phyloP scores from a whole-genome alignment of 73 alveolate genomes.

The Breviolum minutum region DNA sequence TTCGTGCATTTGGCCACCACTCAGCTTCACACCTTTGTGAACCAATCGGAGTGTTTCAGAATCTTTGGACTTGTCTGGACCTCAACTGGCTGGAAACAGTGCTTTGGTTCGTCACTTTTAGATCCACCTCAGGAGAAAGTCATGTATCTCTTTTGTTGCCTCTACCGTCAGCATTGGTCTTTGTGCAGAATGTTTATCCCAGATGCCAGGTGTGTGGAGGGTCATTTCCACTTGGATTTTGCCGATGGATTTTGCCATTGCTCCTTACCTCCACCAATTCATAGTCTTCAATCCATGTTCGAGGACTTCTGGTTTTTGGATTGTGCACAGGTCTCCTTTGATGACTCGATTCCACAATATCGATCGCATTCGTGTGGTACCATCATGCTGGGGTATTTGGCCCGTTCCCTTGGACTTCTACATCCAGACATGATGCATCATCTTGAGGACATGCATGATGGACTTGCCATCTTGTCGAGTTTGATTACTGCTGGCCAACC shows the following conservation, averaged over 20 bases:
- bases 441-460: not conserved
- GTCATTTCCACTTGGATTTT: not conserved
- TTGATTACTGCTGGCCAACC: too few species aligned
- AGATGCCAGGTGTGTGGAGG: not conserved
- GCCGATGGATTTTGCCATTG: too few species aligned
- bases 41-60: too few species aligned
- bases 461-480: not conserved
- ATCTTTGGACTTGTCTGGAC: not conserved
- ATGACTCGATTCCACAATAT: not conserved
- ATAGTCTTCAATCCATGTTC: too few species aligned
- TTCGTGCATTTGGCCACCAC: not conserved
- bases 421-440: not conserved
- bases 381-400: not conserved
- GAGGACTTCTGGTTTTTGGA: not conserved
- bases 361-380: not conserved
- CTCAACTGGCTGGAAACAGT: not conserved
- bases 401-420: not conserved
- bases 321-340: not conserved
- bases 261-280: too few species aligned
- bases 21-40: not conserved
- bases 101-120: not conserved
- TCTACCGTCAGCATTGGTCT: not conserved
- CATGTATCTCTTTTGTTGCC: not conserved
- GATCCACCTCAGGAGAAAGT: not conserved
- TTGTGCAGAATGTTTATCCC: not conserved